These are phyloP conservation scores for Artemisia argyi DNA, from an alignment of 129 eudicot species.

Conservation along the genomic window DNA sequence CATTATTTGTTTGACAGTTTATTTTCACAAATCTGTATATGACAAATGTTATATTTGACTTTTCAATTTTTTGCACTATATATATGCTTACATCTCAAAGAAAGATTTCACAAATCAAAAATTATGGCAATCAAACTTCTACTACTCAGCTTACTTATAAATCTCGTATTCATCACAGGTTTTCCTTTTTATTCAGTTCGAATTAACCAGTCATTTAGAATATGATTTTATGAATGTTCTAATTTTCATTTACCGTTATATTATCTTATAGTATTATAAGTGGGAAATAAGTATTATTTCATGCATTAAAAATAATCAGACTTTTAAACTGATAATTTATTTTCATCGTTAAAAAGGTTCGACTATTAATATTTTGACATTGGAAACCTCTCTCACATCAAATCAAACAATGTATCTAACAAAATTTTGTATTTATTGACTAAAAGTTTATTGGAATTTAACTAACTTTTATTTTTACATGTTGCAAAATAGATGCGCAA, in stretches of 20 bases:
- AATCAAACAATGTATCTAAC: too few species aligned
- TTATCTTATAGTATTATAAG: neutral
- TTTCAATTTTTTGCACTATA: conserved; percentile 19
- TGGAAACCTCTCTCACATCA: too few species aligned
- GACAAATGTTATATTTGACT: neutral
- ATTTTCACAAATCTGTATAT: neutral
- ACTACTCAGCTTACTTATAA: conserved; percentile 19
- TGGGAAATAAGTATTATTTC: too few species aligned
- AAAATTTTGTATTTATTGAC: too few species aligned
- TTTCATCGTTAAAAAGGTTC: too few species aligned
- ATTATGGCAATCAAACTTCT: conserved; percentile 25
- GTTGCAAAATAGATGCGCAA: conserved; percentile 37
- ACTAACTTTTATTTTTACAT: too few species aligned
- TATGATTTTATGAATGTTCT: neutral
- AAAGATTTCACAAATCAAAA: conserved; percentile 12
- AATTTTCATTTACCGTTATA: neutral
- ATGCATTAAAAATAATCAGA: too few species aligned
- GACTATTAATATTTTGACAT: too few species aligned
- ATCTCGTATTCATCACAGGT: conserved; percentile 29
- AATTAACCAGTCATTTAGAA: neutral
- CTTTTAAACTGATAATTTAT: too few species aligned
- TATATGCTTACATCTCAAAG: conserved; percentile 17
- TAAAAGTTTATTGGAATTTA: too few species aligned
- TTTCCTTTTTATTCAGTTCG: neutral
- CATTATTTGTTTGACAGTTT: conserved; percentile 22